These are phyloP conservation scores for Sporothrix phasma DNA, from an alignment of 2,329 filamentous ascomycete species.

Conservation along the genomic window DNA sequence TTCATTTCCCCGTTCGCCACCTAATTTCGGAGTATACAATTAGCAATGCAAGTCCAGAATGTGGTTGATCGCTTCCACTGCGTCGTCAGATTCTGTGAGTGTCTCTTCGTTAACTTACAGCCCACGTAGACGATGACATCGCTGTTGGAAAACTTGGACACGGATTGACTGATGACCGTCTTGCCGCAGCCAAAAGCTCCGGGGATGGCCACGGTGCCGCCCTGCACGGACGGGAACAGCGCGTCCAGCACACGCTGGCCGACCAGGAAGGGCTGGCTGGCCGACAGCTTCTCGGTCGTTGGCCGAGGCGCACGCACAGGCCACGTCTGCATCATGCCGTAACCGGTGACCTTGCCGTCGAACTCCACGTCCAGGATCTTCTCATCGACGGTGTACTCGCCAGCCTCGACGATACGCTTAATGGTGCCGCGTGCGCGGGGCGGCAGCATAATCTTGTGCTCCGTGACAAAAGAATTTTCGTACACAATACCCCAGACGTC, in stretches of 20 bases:
- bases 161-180: constrained; percentile 96
- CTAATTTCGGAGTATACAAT: no score
- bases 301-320: constrained; percentile 93
- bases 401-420: constrained; percentile 79
- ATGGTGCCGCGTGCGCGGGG: constrained; percentile 86
- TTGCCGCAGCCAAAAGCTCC: constrained; percentile 98
- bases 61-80: no score
- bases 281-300: constrained; percentile 81
- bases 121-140: constrained; percentile 98
- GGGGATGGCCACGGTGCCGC: constrained; percentile 94
- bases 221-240: constrained; percentile 91
- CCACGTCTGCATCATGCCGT: constrained; percentile 98
- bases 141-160: constrained; percentile 99
- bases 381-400: constrained; percentile 86
- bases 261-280: constrained; percentile 85
- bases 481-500: constrained; percentile 92
- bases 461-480: constrained; percentile 89
- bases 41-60: no score
- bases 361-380: constrained; percentile 96
- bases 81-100: no score
- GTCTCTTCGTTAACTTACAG: no score
- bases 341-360: constrained; percentile 87
- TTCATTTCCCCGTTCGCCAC: constrained; percentile 83
- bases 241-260: constrained; percentile 94
- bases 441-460: constrained; percentile 87